A percentile compares a stretch with the other conserved stretches of the same genome.
Conservation (phyloP, 768 basidiomycete species). For the Boletus edulis region DNA sequence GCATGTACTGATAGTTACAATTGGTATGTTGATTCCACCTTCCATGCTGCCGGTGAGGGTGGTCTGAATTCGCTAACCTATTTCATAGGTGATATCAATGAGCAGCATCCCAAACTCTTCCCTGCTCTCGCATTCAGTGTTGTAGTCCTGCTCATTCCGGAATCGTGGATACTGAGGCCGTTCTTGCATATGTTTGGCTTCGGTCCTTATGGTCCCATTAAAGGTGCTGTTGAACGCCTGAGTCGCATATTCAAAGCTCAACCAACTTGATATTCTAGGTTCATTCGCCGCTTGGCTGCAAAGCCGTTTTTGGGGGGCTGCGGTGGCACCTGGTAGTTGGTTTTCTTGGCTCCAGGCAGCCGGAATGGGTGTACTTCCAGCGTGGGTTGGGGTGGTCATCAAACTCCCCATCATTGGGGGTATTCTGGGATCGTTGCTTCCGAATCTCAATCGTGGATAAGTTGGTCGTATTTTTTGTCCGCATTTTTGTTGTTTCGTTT, state of each 20-base stretch:
- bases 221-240: too few relatives aligned
- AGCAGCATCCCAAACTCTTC: conserved; percentile 7
- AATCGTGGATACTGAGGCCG: conserved; percentile 6
- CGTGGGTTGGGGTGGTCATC: conserved; percentile 1
- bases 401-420: background rate
- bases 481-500: too few relatives aligned
- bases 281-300: conserved; percentile 10
- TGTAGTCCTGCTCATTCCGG: conserved; percentile 5
- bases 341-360: conserved; percentile 9
- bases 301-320: too few relatives aligned
- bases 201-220: conserved; percentile 8
- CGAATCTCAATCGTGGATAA: background rate
- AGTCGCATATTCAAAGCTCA: background rate
- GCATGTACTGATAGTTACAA: conserved; percentile 1
- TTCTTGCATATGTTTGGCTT: conserved; percentile 14
- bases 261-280: conserved; percentile 1
- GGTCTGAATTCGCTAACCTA: background rate
- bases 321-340: too few relatives aligned
- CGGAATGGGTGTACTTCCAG: conserved; percentile 7
- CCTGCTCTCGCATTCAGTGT: conserved; percentile 1
- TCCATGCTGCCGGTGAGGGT: background rate
- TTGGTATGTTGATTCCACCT: conserved; percentile 3
- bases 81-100: conserved; percentile 9
- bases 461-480: background rate
- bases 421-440: background rate